Conservation (phyloP, 2,329 filamentous ascomycete genomes). For the Pseudogymnoascus sp. region DNA sequence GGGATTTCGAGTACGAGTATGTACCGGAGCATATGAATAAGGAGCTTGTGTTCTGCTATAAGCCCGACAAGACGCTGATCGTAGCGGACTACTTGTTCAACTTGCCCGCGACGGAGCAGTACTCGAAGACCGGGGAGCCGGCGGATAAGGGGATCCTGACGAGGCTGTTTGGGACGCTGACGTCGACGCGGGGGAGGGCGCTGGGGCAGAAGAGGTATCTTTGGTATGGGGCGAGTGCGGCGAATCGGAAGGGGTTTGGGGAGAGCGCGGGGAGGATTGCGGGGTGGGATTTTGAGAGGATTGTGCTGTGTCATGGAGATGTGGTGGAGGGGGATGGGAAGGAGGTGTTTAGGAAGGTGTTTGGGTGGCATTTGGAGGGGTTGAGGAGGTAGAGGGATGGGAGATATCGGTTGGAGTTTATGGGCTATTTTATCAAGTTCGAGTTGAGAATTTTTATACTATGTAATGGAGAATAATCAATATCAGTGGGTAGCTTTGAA, state of each 20-base stretch:
- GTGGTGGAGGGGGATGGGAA: conserved; percentile 69
- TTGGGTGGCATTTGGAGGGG: conserved; percentile 69
- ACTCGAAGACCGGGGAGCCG: conserved; percentile 47
- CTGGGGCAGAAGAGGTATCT: conserved; percentile 70
- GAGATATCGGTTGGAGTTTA: too few species aligned
- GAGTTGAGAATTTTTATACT: too few species aligned
- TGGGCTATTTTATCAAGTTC: too few species aligned
- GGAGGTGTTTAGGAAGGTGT: conserved; percentile 65
- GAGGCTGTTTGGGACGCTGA: conserved; percentile 47
- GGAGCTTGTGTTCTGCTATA: conserved; percentile 82
- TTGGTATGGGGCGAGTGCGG: conserved; percentile 62
- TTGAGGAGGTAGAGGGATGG: conserved; percentile 13
- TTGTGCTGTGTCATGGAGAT: conserved; percentile 93
- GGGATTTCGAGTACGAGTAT: conserved; percentile 80
- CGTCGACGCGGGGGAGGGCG: conserved; percentile 54
- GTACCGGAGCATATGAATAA: conserved; percentile 72
- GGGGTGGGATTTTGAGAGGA: conserved; percentile 73
- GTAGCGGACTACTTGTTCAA: conserved; percentile 92
- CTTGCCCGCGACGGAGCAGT: conserved; percentile 80
- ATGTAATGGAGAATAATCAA: neutral
- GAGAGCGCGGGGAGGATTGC: conserved; percentile 61
- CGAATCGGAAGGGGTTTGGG: conserved; percentile 60
- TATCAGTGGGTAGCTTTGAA: neutral
- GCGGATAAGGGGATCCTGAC: conserved; percentile 51
- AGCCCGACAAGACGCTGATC: conserved; percentile 70